These are phyloP conservation scores for Evernia prunastri DNA, from an alignment of 495 filamentous ascomycete genomes.

Conservation along the genomic window DNA sequence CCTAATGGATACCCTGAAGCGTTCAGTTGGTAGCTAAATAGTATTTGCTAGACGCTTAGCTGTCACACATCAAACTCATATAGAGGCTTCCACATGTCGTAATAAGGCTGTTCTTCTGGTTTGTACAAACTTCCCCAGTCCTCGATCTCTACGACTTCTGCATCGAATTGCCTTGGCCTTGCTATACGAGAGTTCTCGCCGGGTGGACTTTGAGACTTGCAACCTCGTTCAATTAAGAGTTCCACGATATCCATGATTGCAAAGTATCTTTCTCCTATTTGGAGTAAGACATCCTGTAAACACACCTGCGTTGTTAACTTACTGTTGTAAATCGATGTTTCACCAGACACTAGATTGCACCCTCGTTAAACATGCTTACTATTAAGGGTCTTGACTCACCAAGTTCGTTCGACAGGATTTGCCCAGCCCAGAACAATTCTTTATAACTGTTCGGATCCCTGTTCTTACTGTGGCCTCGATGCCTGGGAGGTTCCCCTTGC, in stretches of 20 bases:
- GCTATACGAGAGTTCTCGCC: background rate
- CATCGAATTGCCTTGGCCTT: background rate
- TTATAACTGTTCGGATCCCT: background rate
- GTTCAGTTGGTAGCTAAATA: too few relatives aligned
- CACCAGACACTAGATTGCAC: background rate
- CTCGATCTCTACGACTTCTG: background rate
- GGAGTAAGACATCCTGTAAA: background rate
- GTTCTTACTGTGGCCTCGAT: background rate
- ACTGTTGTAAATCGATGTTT: background rate
- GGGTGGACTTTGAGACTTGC: background rate
- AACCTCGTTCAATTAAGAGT: background rate
- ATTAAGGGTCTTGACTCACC: background rate
- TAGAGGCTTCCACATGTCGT: conserved; percentile 1
- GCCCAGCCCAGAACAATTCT: background rate
- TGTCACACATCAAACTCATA: background rate
- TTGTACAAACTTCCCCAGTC: background rate
- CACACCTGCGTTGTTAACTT: background rate
- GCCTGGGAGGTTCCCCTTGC: background rate
- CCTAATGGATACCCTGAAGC: background rate
- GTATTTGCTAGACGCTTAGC: background rate
- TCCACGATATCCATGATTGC: conserved; percentile 1
- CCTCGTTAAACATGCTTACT: background rate
- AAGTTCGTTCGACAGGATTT: background rate
- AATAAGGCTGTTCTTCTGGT: background rate
- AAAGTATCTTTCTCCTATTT: background rate